Conservation (phyloP, 148 eudicot species). For the Camellia lanceoleosa region DNA sequence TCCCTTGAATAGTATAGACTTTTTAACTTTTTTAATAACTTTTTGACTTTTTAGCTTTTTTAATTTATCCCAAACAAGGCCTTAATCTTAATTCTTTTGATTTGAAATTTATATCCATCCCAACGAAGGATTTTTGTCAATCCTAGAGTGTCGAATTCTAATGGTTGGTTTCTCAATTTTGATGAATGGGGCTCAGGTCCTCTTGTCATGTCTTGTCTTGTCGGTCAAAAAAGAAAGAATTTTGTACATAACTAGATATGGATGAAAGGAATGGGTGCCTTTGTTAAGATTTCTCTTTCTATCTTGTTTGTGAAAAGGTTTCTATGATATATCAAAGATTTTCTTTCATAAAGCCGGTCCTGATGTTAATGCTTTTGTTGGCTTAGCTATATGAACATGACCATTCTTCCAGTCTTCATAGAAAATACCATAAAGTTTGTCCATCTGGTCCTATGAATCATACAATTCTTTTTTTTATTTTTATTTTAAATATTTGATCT, state of each 20-base stretch:
- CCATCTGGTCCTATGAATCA: too few relatives aligned
- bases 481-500: not conserved
- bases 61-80: too few relatives aligned
- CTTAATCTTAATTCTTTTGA: too few relatives aligned
- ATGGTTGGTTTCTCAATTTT: not conserved
- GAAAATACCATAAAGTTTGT: not conserved
- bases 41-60: too few relatives aligned
- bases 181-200: not conserved
- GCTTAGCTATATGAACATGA: not conserved
- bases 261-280: not conserved
- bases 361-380: too few relatives aligned
- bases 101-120: too few relatives aligned
- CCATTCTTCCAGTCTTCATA: not conserved
- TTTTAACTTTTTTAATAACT: too few relatives aligned
- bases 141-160: not conserved
- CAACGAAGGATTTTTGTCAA: too few relatives aligned
- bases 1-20: too few relatives aligned
- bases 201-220: not conserved
- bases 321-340: not conserved
- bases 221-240: not conserved
- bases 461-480: too few relatives aligned
- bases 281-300: not conserved
- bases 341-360: too few relatives aligned
- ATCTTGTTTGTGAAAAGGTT: constrained; percentile 10
- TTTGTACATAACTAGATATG: not conserved